Base-by-base conservation (phyloP, 805 yeast species). In the Groenewaldozyma salmanticensis region DNA sequence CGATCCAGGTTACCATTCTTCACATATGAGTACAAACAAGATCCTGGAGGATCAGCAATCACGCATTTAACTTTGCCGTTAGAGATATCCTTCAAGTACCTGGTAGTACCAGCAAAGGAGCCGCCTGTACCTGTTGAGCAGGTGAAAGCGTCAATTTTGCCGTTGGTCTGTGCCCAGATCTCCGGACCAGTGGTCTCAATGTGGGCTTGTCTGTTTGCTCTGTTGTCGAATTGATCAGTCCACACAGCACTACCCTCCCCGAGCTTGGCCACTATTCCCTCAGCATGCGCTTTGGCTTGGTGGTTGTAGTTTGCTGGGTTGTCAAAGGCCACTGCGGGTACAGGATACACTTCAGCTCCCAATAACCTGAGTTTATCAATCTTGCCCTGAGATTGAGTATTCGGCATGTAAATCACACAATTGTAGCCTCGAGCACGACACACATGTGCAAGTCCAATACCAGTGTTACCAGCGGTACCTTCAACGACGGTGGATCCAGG, bases 391-490 rank as follows among this genome's bases (percentile, higher is more conserved):
- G 92, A 75, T 60, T 85, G 95, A 2, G 94, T 84, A 61, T 86
- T 76, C 44, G 96, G 96, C 87, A 86, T 85, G 67, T 84, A 86
- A 44, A 86, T 81, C 38, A 86, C 77, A 59, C 92, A 77, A 42
- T 80, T 74, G 68, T 86, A 86, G 22, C 95, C 95, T 51, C 79
- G 75, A 37, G 88, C 73, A 27, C 94, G 68, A 57, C 94, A 83
- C 35, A 66, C 60, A 50, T 75, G 80, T 4, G 95, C 95, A 42
- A 86, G 65, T 1, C 95, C 95, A 51, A 86, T 86, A 15, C 95
- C 96, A n/a, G 96, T 86, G 64, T 86, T 86, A 24, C 96, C 96
- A 2, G 96, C 96, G 9, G 95, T 85, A 5, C 95, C 95, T 61
- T 86, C 96, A 15, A 86, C 88, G 22, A 86, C 75, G 2, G 95